Percentiles rank a stretch among this genome's conserved stretches.
Conservation (phyloP, 352 stramenopile species). For the Blastocystis sp. region DNA sequence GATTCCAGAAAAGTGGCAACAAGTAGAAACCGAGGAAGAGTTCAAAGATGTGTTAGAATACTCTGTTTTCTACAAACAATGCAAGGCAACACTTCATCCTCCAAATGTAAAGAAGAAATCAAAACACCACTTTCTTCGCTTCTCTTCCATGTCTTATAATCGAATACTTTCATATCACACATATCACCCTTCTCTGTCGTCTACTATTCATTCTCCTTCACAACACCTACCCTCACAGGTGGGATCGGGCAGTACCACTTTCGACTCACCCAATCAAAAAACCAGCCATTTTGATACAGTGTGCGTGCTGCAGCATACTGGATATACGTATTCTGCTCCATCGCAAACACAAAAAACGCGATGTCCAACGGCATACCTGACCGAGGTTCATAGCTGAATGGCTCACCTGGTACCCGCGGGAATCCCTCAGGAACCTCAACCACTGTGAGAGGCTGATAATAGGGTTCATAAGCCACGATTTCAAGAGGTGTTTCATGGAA, state of each 20-base stretch:
- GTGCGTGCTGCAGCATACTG: constrained; percentile 2
- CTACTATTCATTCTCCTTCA: not conserved
- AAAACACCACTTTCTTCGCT: not conserved
- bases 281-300: not conserved
- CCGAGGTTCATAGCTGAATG: not conserved
- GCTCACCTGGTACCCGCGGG: not conserved
- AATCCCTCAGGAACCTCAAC: constrained; percentile 3
- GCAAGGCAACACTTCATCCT: not conserved
- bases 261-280: not conserved
- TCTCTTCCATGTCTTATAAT: constrained; percentile 20
- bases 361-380: not conserved
- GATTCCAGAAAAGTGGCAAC: not conserved
- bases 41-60: not conserved
- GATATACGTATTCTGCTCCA: not conserved
- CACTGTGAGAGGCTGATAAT: not conserved
- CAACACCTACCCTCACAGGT: not conserved
- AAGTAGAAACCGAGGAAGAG: not conserved
- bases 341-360: constrained; percentile 25
- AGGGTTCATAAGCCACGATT: not conserved
- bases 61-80: constrained; percentile 1
- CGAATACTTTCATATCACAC: constrained; percentile 11
- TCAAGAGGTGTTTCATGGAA: not conserved
- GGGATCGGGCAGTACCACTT: constrained; percentile 8
- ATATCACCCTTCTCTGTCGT: not conserved
- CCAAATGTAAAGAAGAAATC: not conserved